phyloP scores from a whole-genome alignment of 2,329 filamentous ascomycete species.

The Calonectria leucothoes region DNA sequence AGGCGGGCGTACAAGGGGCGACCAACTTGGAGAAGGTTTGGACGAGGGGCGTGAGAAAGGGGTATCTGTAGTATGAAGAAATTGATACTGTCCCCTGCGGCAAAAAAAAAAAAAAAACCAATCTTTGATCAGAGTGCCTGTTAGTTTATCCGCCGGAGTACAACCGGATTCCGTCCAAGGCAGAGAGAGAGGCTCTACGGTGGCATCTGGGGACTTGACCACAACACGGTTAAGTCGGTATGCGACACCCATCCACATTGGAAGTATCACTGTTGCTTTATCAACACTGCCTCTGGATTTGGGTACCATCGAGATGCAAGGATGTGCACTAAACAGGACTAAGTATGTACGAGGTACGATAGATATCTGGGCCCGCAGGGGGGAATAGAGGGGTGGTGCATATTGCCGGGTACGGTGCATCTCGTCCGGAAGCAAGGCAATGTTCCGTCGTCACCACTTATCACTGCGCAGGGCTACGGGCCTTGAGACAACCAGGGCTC shows the following conservation, averaged over 20 bases:
- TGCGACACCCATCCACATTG: neutral
- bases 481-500: neutral
- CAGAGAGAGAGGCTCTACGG: neutral
- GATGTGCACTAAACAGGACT: slow-evolving; percentile 1
- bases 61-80: slow-evolving; percentile 8
- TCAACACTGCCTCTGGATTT: slow-evolving; percentile 1
- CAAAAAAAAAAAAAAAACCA: neutral
- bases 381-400: slow-evolving; percentile 4
- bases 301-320: slow-evolving; percentile 19
- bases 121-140: neutral
- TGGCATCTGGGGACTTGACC: neutral
- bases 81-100: neutral
- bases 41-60: slow-evolving; percentile 10
- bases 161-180: neutral
- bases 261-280: neutral
- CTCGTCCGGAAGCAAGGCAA: neutral
- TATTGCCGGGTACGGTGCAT: neutral
- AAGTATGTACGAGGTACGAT: slow-evolving; percentile 7
- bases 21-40: slow-evolving; percentile 1
- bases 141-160: neutral
- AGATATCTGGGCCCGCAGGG: slow-evolving; percentile 13
- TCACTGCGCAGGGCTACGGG: neutral
- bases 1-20: neutral
- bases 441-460: slow-evolving; percentile 14
- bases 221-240: neutral